Evolutionary conservation across 2,329 filamentous ascomycete genomes (phyloP).

Genomic region (Pyrenophora tritici-repentis): DNA sequence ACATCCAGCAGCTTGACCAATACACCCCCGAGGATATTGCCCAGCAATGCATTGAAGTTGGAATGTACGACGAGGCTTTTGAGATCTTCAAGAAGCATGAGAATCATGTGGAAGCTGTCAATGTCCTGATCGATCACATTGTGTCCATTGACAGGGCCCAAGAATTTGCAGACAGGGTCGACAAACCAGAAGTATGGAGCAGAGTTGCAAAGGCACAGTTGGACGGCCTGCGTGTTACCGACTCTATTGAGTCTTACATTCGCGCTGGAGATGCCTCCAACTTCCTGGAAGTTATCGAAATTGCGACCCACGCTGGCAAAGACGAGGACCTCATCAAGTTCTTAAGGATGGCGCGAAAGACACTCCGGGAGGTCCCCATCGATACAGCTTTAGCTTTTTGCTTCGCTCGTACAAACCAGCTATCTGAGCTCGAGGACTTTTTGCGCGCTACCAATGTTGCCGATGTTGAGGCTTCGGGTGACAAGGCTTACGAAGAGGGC

Average conservation of each 20-base stretch:
- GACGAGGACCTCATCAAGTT: slow-evolving; percentile 97
- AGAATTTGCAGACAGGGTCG: slow-evolving; percentile 92
- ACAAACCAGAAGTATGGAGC: slow-evolving; percentile 95
- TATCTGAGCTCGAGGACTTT: slow-evolving; percentile 95
- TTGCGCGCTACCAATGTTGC: slow-evolving; percentile 90
- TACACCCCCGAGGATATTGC: slow-evolving; percentile 95
- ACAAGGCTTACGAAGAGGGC: slow-evolving; percentile 96
- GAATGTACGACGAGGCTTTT: slow-evolving; percentile 94
- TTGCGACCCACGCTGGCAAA: slow-evolving; percentile 92
- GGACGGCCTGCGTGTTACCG: slow-evolving; percentile 88
- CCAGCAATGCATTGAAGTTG: slow-evolving; percentile 89
- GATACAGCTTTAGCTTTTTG: slow-evolving; percentile 94
- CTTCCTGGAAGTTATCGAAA: slow-evolving; percentile 94
- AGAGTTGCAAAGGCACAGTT: slow-evolving; percentile 97
- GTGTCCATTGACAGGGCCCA: slow-evolving; percentile 98
- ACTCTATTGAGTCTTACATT: slow-evolving; percentile 96
- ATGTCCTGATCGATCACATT: slow-evolving; percentile 92
- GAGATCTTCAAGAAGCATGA: slow-evolving; percentile 98
- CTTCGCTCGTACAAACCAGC: slow-evolving; percentile 88
- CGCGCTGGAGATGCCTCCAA: slow-evolving; percentile 91
- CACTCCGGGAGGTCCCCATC: slow-evolving; percentile 87
- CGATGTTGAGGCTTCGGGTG: slow-evolving; percentile 93
- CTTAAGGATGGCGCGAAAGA: slow-evolving; percentile 96
- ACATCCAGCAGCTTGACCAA: slow-evolving; percentile 87
- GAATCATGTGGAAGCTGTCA: slow-evolving; percentile 83